Base-by-base conservation (phyloP, 345 rosid species). In the Eucalyptus pumila region DNA sequence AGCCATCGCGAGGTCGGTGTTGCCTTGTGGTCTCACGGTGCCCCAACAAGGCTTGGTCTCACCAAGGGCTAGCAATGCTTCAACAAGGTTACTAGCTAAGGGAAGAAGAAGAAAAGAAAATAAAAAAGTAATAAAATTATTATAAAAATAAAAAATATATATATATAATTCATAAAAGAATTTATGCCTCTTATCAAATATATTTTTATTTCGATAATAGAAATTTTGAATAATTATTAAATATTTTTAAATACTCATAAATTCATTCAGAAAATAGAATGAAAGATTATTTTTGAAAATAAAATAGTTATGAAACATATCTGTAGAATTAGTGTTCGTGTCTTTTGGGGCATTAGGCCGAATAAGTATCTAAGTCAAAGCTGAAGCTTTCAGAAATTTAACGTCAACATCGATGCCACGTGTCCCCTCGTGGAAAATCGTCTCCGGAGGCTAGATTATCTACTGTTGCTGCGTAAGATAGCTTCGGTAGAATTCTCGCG, bases 1-100 rank as follows among this genome's bases (percentile, higher is more conserved):
- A 4, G 24, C 56, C 10, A 52, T 1, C 2, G 2, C 4, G 2
- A 7, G 56, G 24, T 52, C 4, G 2, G 5, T 52, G 24, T 52
- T 3, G 10, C 24, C 56, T 19, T 19, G 10, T 0, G 24, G 8
- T 52, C 24, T 52, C 2, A 0, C 10, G 2, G 0, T 52, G 56
- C 9, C 24, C 56, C 24, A 19, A 52, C 2, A 1, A 52, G 5
- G 56, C 56, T 52, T 1, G 24, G 9, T 7, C 56, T 52, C 24
- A 19, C 24, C 4, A 7, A 3, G 56, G 56, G 4, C 24, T 8
- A 19, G 9, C 10, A 16, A 52, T 1, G 1, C 24, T 51, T 9
- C 10, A 19, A 52, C 5, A 16, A 52, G 23, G 56, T 2, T 52
- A 4, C 23, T 0, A 3, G 2, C 54, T 1, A 51, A 51, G 10